Evolutionary conservation across 768 basidiomycete species (phyloP), one percentile per base, ranked within the genome.

Genomic region (Termitomyces sp.): DNA sequence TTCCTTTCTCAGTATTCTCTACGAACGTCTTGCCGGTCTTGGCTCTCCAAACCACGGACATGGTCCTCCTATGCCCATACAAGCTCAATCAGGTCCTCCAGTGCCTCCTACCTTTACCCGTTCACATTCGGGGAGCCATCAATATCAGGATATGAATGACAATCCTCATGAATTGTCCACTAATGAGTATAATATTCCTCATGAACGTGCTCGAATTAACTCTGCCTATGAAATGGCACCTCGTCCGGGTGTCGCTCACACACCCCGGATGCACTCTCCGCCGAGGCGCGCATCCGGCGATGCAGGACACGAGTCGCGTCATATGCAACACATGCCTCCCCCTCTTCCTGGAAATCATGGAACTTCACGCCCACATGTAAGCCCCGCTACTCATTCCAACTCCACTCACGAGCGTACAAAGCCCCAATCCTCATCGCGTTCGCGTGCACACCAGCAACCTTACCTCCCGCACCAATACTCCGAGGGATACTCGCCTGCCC

Each of bases 1-100:
- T 27, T 39, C 18, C 20, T 20, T 53, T 54, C 47, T 49, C 59
- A 73, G 89, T 50, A 83, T 92, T 40, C 73, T 92, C 52, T 92
- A 92, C 65, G 90, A 92, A 69, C 85, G 89, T 50, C 75, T 92
- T 10, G 79, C 84, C 48, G 75, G 76, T 36, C 73, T 83, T 20
- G 81, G 85, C 20, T 79, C 83, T 40, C 81, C 83, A 76, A 35
- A 75, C 73, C 58, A 76, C n/a, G n/a, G 77, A 44, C 68, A 66
- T 56, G 53, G 65, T 23, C 64, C 68, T 31, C 68, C 69, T 22
- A 66, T 67, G 20, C 58, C 67, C 18, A 65, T 75, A 45, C 61
- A 64, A 47, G 45, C 68, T 5, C 72, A 65, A 36, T 69, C 72
- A 18, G 73, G 68, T 3, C 62, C 70, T 33, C 72, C 74, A 48